These are phyloP conservation scores for Epichloe sylvatica DNA, from an alignment of 2,329 filamentous ascomycete genomes.

Conservation along the genomic window DNA sequence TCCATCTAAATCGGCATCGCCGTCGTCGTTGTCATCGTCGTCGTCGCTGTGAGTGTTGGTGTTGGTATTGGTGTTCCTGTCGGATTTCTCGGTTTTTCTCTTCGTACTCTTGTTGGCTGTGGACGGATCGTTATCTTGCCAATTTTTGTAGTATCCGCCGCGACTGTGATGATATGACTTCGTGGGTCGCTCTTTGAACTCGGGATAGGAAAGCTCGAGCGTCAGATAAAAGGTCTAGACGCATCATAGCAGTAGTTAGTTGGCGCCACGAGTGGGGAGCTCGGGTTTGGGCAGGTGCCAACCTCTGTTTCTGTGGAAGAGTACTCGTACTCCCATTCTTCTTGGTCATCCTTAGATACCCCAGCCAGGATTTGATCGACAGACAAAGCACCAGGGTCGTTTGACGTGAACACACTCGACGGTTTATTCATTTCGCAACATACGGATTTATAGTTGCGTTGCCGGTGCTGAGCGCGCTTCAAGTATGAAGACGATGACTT, in stretches of 20 bases:
- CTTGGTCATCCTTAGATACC: constrained; percentile 28
- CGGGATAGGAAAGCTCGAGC: constrained; percentile 46
- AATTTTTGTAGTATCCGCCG: constrained; percentile 34
- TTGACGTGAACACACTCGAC: constrained; percentile 1
- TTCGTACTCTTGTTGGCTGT: constrained; percentile 16
- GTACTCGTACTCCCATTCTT: constrained; percentile 57
- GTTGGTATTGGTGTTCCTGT: constrained; percentile 17
- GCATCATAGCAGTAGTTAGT: background rate
- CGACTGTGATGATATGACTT: constrained; percentile 24
- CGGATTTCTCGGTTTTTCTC: constrained; percentile 14
- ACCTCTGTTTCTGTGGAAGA: constrained; percentile 50
- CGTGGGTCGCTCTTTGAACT: constrained; percentile 35
- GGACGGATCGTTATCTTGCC: constrained; percentile 17
- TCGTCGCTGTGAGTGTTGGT: constrained; percentile 19
- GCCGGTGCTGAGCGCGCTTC: background rate
- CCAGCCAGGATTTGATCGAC: constrained; percentile 17
- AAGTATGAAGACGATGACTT: background rate
- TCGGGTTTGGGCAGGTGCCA: background rate
- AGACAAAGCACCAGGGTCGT: constrained; percentile 15
- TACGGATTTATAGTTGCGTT: background rate
- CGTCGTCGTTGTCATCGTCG: constrained; percentile 9
- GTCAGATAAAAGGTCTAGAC: constrained; percentile 49
- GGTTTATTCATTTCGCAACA: constrained; percentile 1
- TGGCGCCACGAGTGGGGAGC: background rate
- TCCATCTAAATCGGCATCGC: constrained; percentile 6